A percentile compares a stretch with the other conserved stretches of the same genome.
Conservation (phyloP, 2,329 filamentous ascomycete species). For the Pseudogymnoascus sp. region DNA sequence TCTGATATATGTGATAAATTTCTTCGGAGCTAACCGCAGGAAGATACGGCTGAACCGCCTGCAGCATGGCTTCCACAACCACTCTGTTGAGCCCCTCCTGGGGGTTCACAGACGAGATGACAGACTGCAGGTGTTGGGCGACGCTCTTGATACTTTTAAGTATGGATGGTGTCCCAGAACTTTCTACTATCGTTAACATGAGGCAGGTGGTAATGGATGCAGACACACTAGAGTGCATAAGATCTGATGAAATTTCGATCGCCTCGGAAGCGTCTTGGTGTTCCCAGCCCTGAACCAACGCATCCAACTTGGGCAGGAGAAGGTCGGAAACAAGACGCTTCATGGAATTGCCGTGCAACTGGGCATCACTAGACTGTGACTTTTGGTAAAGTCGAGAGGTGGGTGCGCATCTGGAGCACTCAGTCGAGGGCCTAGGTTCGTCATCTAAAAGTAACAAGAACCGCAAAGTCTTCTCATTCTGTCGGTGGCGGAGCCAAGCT, state of each 20-base stretch:
- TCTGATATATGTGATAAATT: conserved; percentile 16
- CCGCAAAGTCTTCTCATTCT: conserved; percentile 38
- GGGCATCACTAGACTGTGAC: background rate
- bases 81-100: background rate
- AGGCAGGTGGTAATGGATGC: conserved; percentile 23
- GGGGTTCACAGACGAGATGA: conserved; percentile 7
- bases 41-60: conserved; percentile 24
- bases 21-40: conserved; percentile 18
- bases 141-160: conserved; percentile 16
- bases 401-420: conserved; percentile 18
- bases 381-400: background rate
- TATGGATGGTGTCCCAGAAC: conserved; percentile 14
- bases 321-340: conserved; percentile 27
- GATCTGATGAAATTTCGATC: conserved; percentile 22
- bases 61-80: conserved; percentile 15
- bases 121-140: conserved; percentile 15
- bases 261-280: conserved; percentile 18
- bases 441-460: conserved; percentile 48
- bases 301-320: conserved; percentile 22
- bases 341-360: conserved; percentile 21
- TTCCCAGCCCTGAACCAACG: conserved; percentile 23
- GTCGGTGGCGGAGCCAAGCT: conserved; percentile 24
- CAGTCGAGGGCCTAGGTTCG: background rate
- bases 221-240: conserved; percentile 22
- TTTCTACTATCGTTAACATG: conserved; percentile 20